phyloP scores from a whole-genome alignment of 2,329 filamentous ascomycete species.

The Lasiodiplodia citricola region DNA sequence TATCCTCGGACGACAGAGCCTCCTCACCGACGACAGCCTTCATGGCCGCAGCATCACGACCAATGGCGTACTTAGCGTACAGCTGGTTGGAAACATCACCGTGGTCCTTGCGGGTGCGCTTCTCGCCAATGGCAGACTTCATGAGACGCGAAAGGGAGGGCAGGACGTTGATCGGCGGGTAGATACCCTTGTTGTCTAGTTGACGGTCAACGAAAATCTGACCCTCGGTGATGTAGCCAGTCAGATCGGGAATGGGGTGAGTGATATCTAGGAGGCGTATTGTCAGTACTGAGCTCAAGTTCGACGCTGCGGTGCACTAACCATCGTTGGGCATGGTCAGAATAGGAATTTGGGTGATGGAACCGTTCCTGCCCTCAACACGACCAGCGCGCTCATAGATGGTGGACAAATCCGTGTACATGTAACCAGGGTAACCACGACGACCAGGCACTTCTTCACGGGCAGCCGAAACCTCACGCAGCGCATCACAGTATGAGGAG shows the following conservation, averaged over 20 bases:
- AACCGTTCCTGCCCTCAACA: slow-evolving; percentile 95
- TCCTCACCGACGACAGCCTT: slow-evolving; percentile 99
- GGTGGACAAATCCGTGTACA: slow-evolving; percentile 99
- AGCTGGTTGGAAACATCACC: slow-evolving; percentile 99
- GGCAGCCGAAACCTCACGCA: slow-evolving; percentile 97
- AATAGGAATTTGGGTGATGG: slow-evolving; percentile 98
- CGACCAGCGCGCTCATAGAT: slow-evolving; percentile 99
- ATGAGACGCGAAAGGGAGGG: slow-evolving; percentile 98
- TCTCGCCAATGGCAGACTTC: slow-evolving; percentile 99
- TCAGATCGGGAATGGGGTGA: slow-evolving; percentile 97
- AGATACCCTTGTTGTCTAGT: slow-evolving; percentile 94
- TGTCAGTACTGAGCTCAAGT: neutral
- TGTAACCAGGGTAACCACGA: slow-evolving; percentile 99
- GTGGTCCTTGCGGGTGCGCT: slow-evolving; percentile 95
- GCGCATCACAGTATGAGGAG: slow-evolving; percentile 96
- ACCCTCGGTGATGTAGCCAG: slow-evolving; percentile 98
- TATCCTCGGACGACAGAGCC: slow-evolving; percentile 92
- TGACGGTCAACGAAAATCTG: slow-evolving; percentile 97
- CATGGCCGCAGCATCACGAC: slow-evolving; percentile 97
- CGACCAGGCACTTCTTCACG: slow-evolving; percentile 98
- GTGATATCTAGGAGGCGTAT: slow-evolving; percentile 74
- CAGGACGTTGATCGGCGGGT: slow-evolving; percentile 97
- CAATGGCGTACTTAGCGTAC: slow-evolving; percentile 99
- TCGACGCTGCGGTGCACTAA: slow-evolving; percentile 42
- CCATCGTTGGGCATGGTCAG: slow-evolving; percentile 99